phyloP scores from a whole-genome alignment of 139 green algal genomes.

The Chlamydomonas incerta region DNA sequence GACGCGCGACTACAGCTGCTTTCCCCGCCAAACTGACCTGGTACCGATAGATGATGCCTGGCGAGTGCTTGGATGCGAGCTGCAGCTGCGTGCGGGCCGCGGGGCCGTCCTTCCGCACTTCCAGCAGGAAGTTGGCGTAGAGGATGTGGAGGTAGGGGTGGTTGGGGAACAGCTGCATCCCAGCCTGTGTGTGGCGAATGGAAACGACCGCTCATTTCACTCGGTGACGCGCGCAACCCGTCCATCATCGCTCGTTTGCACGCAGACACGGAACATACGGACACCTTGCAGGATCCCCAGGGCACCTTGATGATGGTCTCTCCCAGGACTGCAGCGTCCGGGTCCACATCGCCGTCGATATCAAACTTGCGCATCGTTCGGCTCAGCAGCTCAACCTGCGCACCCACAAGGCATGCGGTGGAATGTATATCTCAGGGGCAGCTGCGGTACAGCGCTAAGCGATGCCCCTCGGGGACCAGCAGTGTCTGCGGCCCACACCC shows the following conservation, averaged over 20 bases:
- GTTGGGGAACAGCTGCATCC: conserved; percentile 47
- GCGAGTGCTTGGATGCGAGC: conserved; percentile 44
- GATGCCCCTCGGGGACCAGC: no score
- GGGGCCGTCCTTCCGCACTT: conserved; percentile 54
- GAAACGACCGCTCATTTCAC: no score
- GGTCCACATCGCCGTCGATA: neutral
- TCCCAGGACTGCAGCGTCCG: neutral
- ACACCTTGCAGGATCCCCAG: no score
- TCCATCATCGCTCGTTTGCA: no score
- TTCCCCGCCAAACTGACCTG: conserved; percentile 16
- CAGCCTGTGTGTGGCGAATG: conserved; percentile 46
- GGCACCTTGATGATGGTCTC: conserved; percentile 39
- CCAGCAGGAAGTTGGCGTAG: conserved; percentile 52
- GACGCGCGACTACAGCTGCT: no score
- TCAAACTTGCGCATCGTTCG: conserved; percentile 2
- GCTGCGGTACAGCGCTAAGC: no score
- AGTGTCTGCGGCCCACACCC: no score
- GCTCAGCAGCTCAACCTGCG: conserved; percentile 10
- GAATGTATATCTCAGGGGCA: no score
- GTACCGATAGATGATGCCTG: conserved; percentile 48
- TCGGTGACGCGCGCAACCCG: no score
- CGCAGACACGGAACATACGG: no score
- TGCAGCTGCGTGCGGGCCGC: conserved; percentile 61
- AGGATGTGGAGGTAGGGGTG: conserved; percentile 41
- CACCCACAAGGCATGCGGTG: no score